phyloP scores from a whole-genome alignment of 768 basidiomycete species.

The Pleurotus sapidus region DNA sequence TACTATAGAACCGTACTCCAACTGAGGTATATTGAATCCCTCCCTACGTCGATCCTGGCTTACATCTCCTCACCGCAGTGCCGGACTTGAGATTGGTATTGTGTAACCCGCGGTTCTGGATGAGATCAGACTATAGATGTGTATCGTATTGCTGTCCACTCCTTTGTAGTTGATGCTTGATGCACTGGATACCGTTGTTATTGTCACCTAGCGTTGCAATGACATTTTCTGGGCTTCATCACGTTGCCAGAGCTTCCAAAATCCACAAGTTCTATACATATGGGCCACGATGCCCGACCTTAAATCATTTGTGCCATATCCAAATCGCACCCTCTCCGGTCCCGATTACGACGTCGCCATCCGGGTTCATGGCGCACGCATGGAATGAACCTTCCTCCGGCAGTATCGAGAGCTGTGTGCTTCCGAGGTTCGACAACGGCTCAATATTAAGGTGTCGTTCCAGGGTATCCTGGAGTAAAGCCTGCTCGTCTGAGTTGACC shows the following conservation, averaged over 20 bases:
- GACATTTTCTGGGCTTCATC: not conserved
- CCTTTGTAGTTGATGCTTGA: slow-evolving; percentile 4
- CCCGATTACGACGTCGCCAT: slow-evolving; percentile 37
- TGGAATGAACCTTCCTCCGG: slow-evolving; percentile 26
- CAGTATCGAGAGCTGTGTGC: slow-evolving; percentile 9
- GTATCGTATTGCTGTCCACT: not conserved
- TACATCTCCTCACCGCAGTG: too few relatives aligned
- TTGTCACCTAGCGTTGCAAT: not conserved
- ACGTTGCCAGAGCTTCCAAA: not conserved
- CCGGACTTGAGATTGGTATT: too few relatives aligned
- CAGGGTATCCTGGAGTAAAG: not conserved
- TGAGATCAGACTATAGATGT: not conserved
- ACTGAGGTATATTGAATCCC: not conserved
- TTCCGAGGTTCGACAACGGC: not conserved
- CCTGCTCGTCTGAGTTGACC: slow-evolving; percentile 27
- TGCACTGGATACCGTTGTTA: slow-evolving; percentile 9
- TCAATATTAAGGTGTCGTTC: not conserved
- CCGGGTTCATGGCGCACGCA: slow-evolving; percentile 39
- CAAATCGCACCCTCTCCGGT: slow-evolving; percentile 33
- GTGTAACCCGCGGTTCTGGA: not conserved
- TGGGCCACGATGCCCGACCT: too few relatives aligned
- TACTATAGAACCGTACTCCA: slow-evolving; percentile 22
- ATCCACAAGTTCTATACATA: not conserved
- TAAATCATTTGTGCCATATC: slow-evolving; percentile 29
- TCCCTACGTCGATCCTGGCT: not conserved